phyloP scores from a whole-genome alignment of 768 basidiomycete species.

The Rhizopogon vesiculosus region DNA sequence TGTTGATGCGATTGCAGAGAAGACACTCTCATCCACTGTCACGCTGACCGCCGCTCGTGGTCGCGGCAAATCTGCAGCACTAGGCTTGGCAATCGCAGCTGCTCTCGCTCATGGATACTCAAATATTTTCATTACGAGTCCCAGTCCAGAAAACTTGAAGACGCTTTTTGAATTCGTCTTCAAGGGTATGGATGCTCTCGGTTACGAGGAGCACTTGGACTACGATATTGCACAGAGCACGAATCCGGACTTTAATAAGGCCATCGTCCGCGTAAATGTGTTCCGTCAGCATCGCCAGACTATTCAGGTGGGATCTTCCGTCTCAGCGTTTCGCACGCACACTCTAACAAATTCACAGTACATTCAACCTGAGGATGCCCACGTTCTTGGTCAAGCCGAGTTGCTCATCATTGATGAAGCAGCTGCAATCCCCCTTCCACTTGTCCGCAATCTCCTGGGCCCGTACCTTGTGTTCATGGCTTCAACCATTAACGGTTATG shows the following conservation, averaged over 20 bases:
- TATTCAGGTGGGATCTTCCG: slow-evolving; percentile 66
- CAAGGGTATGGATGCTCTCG: slow-evolving; percentile 91
- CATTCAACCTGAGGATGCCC: slow-evolving; percentile 96
- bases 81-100: slow-evolving; percentile 92
- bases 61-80: slow-evolving; percentile 92
- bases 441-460: slow-evolving; percentile 92
- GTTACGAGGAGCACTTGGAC: slow-evolving; percentile 96
- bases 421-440: slow-evolving; percentile 94
- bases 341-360: slow-evolving; percentile 51
- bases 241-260: slow-evolving; percentile 92
- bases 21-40: slow-evolving; percentile 90
- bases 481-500: slow-evolving; percentile 99
- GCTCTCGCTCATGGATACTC: slow-evolving; percentile 92
- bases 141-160: slow-evolving; percentile 95
- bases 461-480: slow-evolving; percentile 98
- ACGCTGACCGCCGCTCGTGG: slow-evolving; percentile 94
- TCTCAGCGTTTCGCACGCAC: not conserved
- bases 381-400: slow-evolving; percentile 96
- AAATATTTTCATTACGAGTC: slow-evolving; percentile 97
- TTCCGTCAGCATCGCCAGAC: slow-evolving; percentile 94
- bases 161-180: slow-evolving; percentile 98
- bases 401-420: slow-evolving; percentile 98
- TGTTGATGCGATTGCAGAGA: slow-evolving; percentile 89
- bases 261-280: slow-evolving; percentile 92
- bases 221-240: slow-evolving; percentile 95